phyloP scores from a whole-genome alignment of 2,329 filamentous ascomycete species.

The Colletotrichum australisinense region DNA sequence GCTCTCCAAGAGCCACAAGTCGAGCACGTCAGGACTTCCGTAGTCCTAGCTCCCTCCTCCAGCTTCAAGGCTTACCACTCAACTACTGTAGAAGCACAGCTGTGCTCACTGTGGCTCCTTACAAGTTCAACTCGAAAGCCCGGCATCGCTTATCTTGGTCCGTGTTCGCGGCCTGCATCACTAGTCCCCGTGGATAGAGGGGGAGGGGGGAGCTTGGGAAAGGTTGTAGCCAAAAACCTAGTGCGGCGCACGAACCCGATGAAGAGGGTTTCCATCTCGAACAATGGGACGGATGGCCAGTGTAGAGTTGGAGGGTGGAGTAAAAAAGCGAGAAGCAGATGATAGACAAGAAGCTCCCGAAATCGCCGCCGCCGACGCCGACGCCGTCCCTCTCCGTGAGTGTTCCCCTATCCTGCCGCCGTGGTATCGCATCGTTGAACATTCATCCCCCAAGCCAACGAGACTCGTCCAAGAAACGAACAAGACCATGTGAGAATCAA shows the following conservation, averaged over 20 bases:
- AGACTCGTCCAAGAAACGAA: too few relatives aligned
- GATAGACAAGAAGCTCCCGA: neutral
- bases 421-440: too few relatives aligned
- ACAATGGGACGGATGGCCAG: neutral
- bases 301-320: neutral
- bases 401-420: neutral
- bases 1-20: neutral
- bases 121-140: conserved; percentile 4
- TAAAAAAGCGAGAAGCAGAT: neutral
- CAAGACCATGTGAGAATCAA: too few relatives aligned
- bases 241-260: neutral
- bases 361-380: neutral
- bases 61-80: too few relatives aligned
- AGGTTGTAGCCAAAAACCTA: neutral
- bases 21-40: conserved; percentile 22
- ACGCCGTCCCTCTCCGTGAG: neutral
- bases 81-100: too few relatives aligned
- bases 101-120: too few relatives aligned
- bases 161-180: conserved; percentile 14
- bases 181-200: conserved; percentile 14
- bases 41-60: too few relatives aligned
- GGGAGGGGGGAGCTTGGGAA: neutral
- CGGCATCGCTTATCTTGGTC: conserved; percentile 17
- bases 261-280: neutral
- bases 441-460: too few relatives aligned